Base-by-base conservation (phyloP, 306 rosid genomes). In the Hippophae rhamnoides region DNA sequence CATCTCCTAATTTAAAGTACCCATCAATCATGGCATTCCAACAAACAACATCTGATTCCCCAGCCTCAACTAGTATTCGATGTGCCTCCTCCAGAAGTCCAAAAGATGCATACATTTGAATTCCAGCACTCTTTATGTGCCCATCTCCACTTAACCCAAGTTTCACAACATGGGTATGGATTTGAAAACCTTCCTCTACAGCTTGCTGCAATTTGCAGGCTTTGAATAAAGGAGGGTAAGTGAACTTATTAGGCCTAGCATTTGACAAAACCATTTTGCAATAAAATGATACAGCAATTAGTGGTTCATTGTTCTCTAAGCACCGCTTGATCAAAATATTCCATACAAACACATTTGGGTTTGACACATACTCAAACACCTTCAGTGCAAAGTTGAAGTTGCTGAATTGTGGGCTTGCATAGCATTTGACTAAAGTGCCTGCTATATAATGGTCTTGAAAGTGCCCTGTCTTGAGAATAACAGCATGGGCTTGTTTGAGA, bases 1-100 rank as follows among this genome's bases (percentile, higher is more conserved):
- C 68, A 62, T 73, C 69, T 13, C 82, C 82, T 58, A 70, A 72
- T 49, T 74, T 84, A 18, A 81, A 59, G 62, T 69, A 76, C 43
- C 86, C 82, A 66, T 81, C 82, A 13, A 81, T 64, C 84, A 84
- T 66, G 6, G 81, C 84, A 61, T 81, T 84, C 84, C 84, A 81
- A 76, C 86, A 81, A 50, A 81, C 47, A 43, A 78, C 74, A 76
- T 81, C 82, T 12, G 60, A 72, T 10, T 71, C 67, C 5, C 65
- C 74, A 10, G 13, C 57, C 61, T 48, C 61, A 23, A 71, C 74
- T 44, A 78, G 71, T 59, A 84, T 60, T 49, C 61, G 27, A 57
- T 72, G 59, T 5, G 85, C 85, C 47, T 76, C 87, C 41, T 51
- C 61, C 13, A 76, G 53, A 5, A 43, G 49, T 18, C 83, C 81